These are phyloP conservation scores for Solanum bukasovii DNA, from an alignment of 257 asterid genomes.

Conservation along the genomic window DNA sequence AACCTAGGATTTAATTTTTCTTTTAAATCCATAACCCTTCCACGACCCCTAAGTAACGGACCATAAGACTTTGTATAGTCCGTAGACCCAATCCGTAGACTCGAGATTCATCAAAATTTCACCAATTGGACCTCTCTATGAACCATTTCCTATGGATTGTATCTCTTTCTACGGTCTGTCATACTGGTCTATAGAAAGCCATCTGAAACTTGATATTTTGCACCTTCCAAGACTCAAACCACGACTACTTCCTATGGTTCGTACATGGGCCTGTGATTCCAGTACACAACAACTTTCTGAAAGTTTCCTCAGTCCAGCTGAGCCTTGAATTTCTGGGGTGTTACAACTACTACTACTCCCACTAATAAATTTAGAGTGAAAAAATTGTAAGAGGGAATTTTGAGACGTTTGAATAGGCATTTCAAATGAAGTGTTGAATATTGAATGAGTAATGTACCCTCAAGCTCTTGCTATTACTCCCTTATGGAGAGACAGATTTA, in stretches of 20 bases:
- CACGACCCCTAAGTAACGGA: no score
- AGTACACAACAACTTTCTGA: neutral
- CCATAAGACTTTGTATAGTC: neutral
- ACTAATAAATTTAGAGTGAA: no score
- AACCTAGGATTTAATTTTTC: neutral
- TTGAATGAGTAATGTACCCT: neutral
- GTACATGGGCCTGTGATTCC: neutral
- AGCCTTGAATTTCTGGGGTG: neutral
- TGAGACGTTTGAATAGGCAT: neutral
- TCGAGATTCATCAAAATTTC: neutral
- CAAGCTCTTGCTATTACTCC: neutral
- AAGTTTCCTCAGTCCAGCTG: neutral
- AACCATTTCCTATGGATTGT: neutral
- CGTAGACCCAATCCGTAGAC: no score
- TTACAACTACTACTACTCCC: neutral
- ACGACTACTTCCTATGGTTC: neutral
- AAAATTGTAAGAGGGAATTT: neutral
- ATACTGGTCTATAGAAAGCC: neutral
- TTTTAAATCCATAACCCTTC: neutral
- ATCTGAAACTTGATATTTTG: neutral
- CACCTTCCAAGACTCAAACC: neutral
- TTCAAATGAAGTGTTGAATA: no score
- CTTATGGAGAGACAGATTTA: neutral
- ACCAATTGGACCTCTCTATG: neutral
- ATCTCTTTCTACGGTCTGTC: neutral